These are phyloP conservation scores for Tagetes erecta DNA, from an alignment of 129 eudicot species.

Conservation along the genomic window DNA sequence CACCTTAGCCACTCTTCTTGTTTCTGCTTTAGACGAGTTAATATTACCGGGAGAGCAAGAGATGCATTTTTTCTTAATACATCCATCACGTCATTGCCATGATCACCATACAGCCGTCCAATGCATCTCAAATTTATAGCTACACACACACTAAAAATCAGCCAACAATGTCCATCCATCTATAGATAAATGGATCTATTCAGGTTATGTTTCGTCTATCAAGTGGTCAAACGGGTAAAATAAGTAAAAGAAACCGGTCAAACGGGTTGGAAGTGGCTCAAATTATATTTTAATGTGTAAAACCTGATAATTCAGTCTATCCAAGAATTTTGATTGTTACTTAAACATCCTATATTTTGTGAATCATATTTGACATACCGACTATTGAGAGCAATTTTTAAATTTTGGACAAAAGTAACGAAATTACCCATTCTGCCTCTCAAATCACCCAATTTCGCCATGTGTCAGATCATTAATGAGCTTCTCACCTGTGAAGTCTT, in stretches of 20 bases:
- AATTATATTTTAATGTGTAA: background rate
- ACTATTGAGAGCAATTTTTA: background rate
- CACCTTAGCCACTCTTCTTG: slow-evolving; percentile 99
- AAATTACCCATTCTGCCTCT: slow-evolving; percentile 14
- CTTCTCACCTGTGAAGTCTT: slow-evolving; percentile 76
- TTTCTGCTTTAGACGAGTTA: slow-evolving; percentile 93
- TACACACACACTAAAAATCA: slow-evolving; percentile 35
- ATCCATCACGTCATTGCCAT: slow-evolving; percentile 94
- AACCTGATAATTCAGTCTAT: background rate
- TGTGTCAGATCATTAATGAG: slow-evolving; percentile 14
- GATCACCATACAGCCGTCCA: slow-evolving; percentile 96
- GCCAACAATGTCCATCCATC: slow-evolving; percentile 26
- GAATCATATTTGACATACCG: slow-evolving; percentile 10
- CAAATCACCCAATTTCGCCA: slow-evolving; percentile 10
- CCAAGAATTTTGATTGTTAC: slow-evolving; percentile 5
- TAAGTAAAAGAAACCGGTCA: background rate
- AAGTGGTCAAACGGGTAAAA: slow-evolving; percentile 1
- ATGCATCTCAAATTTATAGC: slow-evolving; percentile 89
- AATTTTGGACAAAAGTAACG: slow-evolving; percentile 1
- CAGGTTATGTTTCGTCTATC: background rate
- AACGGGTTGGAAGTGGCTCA: background rate
- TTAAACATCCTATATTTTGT: background rate
- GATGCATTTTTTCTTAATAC: slow-evolving; percentile 86
- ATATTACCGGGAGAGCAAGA: slow-evolving; percentile 83
- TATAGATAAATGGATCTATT: slow-evolving; percentile 2